Percentiles rank a stretch among this genome's conserved stretches.
Evolutionary conservation across 257 asterid species (phyloP).

Genomic region (Scutellaria baicalensis): DNA sequence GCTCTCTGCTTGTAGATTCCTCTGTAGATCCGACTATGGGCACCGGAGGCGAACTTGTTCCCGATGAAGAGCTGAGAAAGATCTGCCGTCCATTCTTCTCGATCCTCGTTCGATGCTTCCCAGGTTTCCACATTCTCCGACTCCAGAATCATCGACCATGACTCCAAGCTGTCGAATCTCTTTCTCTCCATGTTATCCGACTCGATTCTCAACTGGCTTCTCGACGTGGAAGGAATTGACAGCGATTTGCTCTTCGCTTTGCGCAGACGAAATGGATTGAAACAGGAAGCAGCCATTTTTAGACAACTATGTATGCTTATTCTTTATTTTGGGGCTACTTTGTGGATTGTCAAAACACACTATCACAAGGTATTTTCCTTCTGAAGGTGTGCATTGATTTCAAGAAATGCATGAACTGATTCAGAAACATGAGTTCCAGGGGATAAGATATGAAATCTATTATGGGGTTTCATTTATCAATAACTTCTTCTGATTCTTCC

Average conservation of each 20-base stretch:
- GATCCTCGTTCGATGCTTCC: conserved; percentile 64
- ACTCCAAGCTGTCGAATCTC: conserved; percentile 86
- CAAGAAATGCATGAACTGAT: conserved; percentile 82
- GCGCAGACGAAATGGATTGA: conserved; percentile 60
- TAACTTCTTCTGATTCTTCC: no score
- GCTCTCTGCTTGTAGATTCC: conserved; percentile 79
- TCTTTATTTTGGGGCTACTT: no score
- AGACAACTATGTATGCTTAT: no score
- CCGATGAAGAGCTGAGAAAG: conserved; percentile 83
- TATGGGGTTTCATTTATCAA: conserved; percentile 39
- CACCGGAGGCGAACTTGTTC: conserved; percentile 78
- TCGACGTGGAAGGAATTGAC: conserved; percentile 45
- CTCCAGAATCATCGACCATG: conserved; percentile 97
- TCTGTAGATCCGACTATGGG: conserved; percentile 69
- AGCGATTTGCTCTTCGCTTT: conserved; percentile 31
- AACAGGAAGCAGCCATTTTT: conserved; percentile 59
- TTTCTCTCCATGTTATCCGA: conserved; percentile 64
- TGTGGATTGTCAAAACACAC: conserved; percentile 21
- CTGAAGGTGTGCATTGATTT: conserved; percentile 75
- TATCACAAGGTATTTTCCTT: conserved; percentile 37
- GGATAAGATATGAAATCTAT: background rate
- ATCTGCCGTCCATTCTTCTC: conserved; percentile 73
- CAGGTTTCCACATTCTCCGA: conserved; percentile 80
- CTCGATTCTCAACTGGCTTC: conserved; percentile 34
- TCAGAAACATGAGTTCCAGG: conserved; percentile 50